Evolutionary conservation across 257 asterid species (phyloP).

Genomic region (Solanum chilense): DNA sequence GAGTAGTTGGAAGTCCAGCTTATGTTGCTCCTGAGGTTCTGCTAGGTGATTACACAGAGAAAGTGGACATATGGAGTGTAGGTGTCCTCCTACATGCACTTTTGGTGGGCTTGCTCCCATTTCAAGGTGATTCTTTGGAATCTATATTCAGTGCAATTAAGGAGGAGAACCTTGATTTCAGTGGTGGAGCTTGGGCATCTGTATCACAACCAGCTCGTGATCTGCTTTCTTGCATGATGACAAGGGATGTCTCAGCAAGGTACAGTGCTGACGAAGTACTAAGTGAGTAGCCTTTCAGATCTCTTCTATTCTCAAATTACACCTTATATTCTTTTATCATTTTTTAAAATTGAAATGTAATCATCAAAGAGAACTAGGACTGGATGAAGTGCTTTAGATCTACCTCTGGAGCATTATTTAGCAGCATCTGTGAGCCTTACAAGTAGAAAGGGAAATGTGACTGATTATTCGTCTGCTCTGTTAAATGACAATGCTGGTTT

Average conservation of each 20-base stretch:
- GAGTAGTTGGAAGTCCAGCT: conserved; percentile 88
- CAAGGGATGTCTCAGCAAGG: conserved; percentile 44
- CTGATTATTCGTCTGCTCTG: neutral
- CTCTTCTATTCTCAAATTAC: neutral
- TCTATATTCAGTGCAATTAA: conserved; percentile 67
- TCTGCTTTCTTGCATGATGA: conserved; percentile 60
- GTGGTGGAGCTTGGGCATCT: conserved; percentile 54
- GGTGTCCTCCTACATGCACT: conserved; percentile 88
- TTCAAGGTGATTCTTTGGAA: conserved; percentile 65
- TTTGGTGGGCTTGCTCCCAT: conserved; percentile 71
- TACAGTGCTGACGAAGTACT: conserved; percentile 62
- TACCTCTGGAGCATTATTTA: neutral
- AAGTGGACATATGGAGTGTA: conserved; percentile 86
- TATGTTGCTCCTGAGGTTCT: conserved; percentile 88
- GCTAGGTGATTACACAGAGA: conserved; percentile 72
- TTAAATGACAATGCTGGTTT: neutral
- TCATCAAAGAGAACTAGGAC: neutral
- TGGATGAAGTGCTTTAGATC: neutral
- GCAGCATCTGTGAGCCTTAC: neutral
- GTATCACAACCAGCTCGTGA: conserved; percentile 71
- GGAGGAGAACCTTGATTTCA: conserved; percentile 51
- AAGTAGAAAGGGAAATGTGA: neutral
- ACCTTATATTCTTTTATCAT: neutral
- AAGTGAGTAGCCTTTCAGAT: conserved; percentile 40
- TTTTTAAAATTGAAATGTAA: neutral